These are phyloP conservation scores for Globisporangium cederbergense DNA, from an alignment of 352 stramenopile species.

Conservation along the genomic window DNA sequence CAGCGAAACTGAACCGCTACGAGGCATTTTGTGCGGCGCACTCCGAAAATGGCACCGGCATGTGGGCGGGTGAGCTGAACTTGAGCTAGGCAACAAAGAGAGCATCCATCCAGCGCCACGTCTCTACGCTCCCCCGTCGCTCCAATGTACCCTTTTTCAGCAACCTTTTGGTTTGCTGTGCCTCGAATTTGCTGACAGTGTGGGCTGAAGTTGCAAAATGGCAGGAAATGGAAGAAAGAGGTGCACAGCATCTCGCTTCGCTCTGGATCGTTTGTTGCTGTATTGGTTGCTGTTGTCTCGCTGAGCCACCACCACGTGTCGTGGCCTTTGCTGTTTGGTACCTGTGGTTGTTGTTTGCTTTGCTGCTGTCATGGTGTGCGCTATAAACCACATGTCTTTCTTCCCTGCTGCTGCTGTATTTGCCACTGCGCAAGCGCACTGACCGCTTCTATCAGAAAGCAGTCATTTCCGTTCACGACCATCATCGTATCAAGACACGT, in stretches of 20 bases:
- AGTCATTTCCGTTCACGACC: too few relatives aligned
- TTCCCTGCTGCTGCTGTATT: background rate
- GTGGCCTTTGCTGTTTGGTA: background rate
- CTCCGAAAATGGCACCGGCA: constrained; percentile 7
- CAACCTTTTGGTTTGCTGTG: background rate
- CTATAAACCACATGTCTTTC: background rate
- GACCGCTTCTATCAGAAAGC: too few relatives aligned
- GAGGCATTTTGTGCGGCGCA: background rate
- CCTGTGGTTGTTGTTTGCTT: background rate
- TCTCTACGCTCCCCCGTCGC: constrained; percentile 7
- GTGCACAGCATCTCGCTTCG: background rate
- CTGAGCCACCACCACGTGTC: constrained; percentile 4
- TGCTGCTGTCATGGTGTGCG: background rate
- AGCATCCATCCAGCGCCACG: constrained; percentile 12
- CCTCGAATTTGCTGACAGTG: background rate
- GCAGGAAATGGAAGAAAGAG: background rate
- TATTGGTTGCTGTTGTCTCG: background rate
- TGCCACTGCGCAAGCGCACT: background rate
- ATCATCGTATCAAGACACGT: background rate
- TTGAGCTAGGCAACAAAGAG: background rate
- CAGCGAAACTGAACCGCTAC: constrained; percentile 1
- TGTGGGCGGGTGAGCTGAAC: background rate
- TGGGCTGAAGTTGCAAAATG: background rate
- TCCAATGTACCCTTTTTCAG: background rate
- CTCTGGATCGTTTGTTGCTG: constrained; percentile 9